A percentile compares a stretch with the other conserved stretches of the same genome.
These are phyloP conservation scores for Euryodendron excelsum DNA, from an alignment of 148 eudicot species.

Conservation along the genomic window DNA sequence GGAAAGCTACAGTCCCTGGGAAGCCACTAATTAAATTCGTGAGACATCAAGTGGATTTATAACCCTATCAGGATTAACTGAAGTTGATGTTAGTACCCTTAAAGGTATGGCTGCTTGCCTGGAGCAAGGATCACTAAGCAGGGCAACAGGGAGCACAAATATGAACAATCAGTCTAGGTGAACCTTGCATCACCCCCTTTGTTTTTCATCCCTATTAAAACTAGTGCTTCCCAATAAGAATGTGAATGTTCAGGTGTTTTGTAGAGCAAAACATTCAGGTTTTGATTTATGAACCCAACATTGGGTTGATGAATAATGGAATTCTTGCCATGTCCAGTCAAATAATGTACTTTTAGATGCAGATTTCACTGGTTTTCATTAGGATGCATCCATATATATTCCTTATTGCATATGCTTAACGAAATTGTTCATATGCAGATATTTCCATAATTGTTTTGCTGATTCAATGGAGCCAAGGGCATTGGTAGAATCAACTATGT, in stretches of 20 bases:
- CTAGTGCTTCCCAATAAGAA: not conserved
- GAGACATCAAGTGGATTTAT: conserved; percentile 22
- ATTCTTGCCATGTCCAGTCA: not conserved
- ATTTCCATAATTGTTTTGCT: too few relatives aligned
- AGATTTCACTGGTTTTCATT: not conserved
- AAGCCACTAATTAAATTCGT: conserved; percentile 20
- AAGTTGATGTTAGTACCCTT: conserved; percentile 15
- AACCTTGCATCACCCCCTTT: not conserved
- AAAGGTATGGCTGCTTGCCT: conserved; percentile 22
- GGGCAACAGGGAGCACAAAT: conserved; percentile 25
- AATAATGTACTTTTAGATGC: not conserved
- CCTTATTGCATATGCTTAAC: not conserved
- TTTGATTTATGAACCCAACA: not conserved
- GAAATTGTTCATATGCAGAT: too few relatives aligned
- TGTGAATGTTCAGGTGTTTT: not conserved
- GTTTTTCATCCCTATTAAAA: not conserved
- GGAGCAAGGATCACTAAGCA: conserved; percentile 13
- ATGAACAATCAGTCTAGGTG: conserved; percentile 28
- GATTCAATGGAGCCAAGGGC: not conserved
- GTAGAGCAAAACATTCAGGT: not conserved
- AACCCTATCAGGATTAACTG: conserved; percentile 20
- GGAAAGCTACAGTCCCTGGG: conserved; percentile 11
- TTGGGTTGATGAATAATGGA: not conserved
- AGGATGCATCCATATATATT: not conserved
- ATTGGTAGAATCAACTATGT: too few relatives aligned